These are phyloP conservation scores for Tulasnella sp. DNA, from an alignment of 768 basidiomycete species.

Conservation along the genomic window DNA sequence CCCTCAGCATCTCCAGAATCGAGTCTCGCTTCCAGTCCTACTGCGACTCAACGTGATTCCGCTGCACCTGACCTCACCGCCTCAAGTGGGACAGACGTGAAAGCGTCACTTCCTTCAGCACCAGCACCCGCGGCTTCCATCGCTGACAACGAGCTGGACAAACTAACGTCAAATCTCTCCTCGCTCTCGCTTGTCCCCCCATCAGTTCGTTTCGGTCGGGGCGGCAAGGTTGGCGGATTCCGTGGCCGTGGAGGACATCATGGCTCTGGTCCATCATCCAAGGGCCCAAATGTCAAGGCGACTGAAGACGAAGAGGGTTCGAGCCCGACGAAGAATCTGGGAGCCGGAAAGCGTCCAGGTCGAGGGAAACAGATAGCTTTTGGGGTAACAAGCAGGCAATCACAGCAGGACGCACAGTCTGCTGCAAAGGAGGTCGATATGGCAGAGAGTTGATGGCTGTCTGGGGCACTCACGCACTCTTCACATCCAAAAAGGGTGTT, in stretches of 20 bases:
- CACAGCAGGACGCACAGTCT: background rate
- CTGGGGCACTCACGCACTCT: background rate
- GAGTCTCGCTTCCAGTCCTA: slow-evolving; percentile 13
- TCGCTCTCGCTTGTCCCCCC: slow-evolving; percentile 60
- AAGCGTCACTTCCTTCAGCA: background rate
- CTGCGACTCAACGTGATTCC: slow-evolving; percentile 17
- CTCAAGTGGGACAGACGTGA: background rate
- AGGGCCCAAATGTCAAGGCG: background rate
- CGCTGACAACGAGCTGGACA: slow-evolving; percentile 38
- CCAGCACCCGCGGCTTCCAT: background rate
- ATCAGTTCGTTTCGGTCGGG: slow-evolving; percentile 69
- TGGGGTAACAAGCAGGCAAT: background rate
- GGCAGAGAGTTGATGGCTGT: background rate
- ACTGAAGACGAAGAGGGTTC: background rate
- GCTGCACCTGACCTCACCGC: slow-evolving; percentile 29
- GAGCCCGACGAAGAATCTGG: background rate
- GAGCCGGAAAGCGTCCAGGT: background rate
- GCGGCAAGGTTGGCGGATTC: slow-evolving; percentile 56
- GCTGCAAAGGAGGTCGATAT: background rate
- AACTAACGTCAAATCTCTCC: slow-evolving; percentile 47
- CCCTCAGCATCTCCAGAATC: slow-evolving; percentile 26
- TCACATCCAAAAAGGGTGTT: background rate
- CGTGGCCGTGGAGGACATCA: slow-evolving; percentile 26
- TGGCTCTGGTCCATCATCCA: background rate
- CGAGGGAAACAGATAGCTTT: background rate